Percentiles rank a stretch among this genome's conserved stretches.
These are phyloP conservation scores for Pneumocystis murina DNA, from an alignment of 1,139 yeast species.

Conservation along the genomic window DNA sequence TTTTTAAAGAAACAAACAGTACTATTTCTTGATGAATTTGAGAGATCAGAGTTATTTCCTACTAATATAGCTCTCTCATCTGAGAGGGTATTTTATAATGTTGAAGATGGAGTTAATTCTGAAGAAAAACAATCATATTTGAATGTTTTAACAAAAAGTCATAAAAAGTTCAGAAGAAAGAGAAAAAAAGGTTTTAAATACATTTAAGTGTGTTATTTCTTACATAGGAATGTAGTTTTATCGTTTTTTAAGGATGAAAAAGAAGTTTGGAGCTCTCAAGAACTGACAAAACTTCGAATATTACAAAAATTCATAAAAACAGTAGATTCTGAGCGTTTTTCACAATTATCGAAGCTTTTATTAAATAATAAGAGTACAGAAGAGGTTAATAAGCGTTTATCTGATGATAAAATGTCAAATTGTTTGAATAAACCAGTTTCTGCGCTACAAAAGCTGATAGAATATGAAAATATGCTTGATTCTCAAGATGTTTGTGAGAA, in stretches of 20 bases:
- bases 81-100: background rate
- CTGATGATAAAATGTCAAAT: background rate
- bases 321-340: background rate
- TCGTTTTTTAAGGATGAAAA: background rate
- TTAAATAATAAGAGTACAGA: background rate
- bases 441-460: background rate
- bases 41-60: background rate
- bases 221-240: background rate
- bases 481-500: background rate
- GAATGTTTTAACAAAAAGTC: background rate
- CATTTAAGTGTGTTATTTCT: background rate
- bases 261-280: background rate
- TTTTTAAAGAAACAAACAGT: background rate
- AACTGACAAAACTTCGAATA: background rate
- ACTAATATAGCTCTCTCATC: background rate
- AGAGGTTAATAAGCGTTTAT: background rate
- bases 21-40: background rate
- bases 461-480: background rate
- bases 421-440: background rate
- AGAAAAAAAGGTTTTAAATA: background rate
- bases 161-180: background rate
- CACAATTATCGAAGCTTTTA: background rate
- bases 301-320: background rate
- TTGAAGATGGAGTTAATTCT: background rate
- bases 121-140: background rate